A percentile compares a stretch with the other conserved stretches of the same genome.
Evolutionary conservation across 371 early-diverging fungal genomes (phyloP).

Genomic region (Mucor mucedo): DNA sequence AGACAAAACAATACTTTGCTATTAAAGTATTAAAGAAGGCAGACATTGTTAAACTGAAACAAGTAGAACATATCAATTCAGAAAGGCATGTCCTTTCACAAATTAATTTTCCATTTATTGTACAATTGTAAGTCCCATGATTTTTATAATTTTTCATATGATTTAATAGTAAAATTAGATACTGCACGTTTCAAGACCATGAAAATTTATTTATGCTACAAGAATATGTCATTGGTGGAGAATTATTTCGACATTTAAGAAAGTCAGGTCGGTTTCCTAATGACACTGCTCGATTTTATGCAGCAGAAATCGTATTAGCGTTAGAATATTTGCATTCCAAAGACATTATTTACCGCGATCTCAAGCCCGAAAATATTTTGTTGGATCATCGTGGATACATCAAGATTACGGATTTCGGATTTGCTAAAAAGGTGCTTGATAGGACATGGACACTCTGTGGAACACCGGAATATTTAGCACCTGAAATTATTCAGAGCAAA

Average conservation of each 20-base stretch:
- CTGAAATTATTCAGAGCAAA: slow-evolving; percentile 97
- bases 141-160: neutral
- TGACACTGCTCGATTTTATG: slow-evolving; percentile 87
- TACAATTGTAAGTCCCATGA: slow-evolving; percentile 79
- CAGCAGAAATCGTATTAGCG: slow-evolving; percentile 78
- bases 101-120: slow-evolving; percentile 94
- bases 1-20: slow-evolving; percentile 76
- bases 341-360: slow-evolving; percentile 94
- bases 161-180: slow-evolving; percentile 36
- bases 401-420: slow-evolving; percentile 99
- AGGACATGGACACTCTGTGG: slow-evolving; percentile 97
- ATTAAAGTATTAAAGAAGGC: slow-evolving; percentile 93
- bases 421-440: slow-evolving; percentile 87
- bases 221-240: slow-evolving; percentile 97
- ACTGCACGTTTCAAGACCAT: slow-evolving; percentile 91
- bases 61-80: slow-evolving; percentile 97
- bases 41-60: slow-evolving; percentile 91
- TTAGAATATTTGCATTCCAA: slow-evolving; percentile 92
- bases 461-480: slow-evolving; percentile 98
- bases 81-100: slow-evolving; percentile 91
- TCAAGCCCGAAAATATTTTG: slow-evolving; percentile 95
- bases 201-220: slow-evolving; percentile 91
- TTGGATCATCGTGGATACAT: slow-evolving; percentile 93
- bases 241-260: slow-evolving; percentile 95
- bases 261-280: slow-evolving; percentile 83